Evolutionary conservation across 306 rosid genomes (phyloP).

Genomic region (Corylus avellana): DNA sequence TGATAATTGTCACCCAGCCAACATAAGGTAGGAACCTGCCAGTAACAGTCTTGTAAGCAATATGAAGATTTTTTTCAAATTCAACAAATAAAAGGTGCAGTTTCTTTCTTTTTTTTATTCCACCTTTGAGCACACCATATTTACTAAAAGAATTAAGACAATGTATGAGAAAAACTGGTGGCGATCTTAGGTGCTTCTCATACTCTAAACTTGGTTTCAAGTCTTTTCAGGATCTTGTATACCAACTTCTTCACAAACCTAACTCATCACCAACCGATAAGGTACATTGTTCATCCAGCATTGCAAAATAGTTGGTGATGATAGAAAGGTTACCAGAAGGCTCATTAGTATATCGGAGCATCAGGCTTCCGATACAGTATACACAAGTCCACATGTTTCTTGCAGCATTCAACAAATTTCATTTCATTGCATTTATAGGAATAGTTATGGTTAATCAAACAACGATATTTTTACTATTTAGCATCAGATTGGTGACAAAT

Average conservation of each 20-base stretch:
- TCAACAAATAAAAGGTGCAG: background rate
- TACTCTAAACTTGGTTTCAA: background rate
- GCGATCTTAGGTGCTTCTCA: background rate
- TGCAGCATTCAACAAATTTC: background rate
- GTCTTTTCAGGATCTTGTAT: background rate
- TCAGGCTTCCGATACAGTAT: background rate
- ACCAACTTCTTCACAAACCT: background rate
- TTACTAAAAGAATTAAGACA: background rate
- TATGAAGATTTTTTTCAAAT: background rate
- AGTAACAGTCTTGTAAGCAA: slow-evolving; percentile 17
- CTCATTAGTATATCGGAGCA: background rate
- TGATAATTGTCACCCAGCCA: slow-evolving; percentile 93
- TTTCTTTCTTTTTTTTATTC: background rate
- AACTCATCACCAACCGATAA: background rate
- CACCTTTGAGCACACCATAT: background rate
- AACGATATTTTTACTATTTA: background rate
- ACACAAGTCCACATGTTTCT: background rate
- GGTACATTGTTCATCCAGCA: background rate
- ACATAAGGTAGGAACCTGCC: slow-evolving; percentile 91
- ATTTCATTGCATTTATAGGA: background rate
- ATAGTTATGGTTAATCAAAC: background rate
- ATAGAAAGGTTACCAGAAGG: background rate
- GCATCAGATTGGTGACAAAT: background rate
- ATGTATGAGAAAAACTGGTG: background rate
- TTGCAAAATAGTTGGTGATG: background rate